These are phyloP conservation scores for Pythium scleroteichum DNA, from an alignment of 352 stramenopile species.

Conservation along the genomic window DNA sequence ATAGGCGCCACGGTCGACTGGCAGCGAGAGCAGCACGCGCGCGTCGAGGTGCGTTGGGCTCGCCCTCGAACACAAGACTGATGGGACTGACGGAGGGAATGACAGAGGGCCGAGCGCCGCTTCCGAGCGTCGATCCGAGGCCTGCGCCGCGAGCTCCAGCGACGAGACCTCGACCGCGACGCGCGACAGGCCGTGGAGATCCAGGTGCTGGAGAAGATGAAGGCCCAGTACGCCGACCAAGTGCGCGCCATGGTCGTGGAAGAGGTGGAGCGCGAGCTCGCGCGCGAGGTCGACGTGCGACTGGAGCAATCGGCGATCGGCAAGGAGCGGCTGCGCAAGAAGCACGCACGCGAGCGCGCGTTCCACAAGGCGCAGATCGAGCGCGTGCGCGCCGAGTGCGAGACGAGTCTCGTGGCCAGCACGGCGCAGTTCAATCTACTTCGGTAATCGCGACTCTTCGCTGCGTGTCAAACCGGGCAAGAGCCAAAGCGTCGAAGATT, in stretches of 20 bases:
- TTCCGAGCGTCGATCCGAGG: constrained; percentile 55
- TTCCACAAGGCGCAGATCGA: constrained; percentile 66
- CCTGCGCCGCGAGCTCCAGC: constrained; percentile 47
- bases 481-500: too few relatives aligned
- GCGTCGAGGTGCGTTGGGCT: constrained; percentile 42
- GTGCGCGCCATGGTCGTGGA: constrained; percentile 52
- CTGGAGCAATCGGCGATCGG: constrained; percentile 48
- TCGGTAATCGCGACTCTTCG: constrained; percentile 32
- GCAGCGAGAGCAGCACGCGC: constrained; percentile 43
- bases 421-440: constrained; percentile 78
- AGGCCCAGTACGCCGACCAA: constrained; percentile 53
- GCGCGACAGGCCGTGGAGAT: constrained; percentile 41
- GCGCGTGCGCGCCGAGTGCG: constrained; percentile 59
- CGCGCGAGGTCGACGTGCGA: constrained; percentile 50
- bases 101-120: constrained; percentile 49
- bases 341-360: constrained; percentile 50
- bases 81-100: background rate
- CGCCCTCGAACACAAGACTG: background rate
- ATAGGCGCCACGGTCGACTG: constrained; percentile 57
- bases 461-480: too few relatives aligned
- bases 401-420: constrained; percentile 57
- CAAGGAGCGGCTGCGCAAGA: constrained; percentile 47
- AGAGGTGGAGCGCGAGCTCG: constrained; percentile 66
- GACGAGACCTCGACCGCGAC: constrained; percentile 37
- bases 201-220: constrained; percentile 71